These are phyloP conservation scores for Allantophomopsis cytisporea DNA, from an alignment of 2,329 filamentous ascomycete genomes.

Conservation along the genomic window DNA sequence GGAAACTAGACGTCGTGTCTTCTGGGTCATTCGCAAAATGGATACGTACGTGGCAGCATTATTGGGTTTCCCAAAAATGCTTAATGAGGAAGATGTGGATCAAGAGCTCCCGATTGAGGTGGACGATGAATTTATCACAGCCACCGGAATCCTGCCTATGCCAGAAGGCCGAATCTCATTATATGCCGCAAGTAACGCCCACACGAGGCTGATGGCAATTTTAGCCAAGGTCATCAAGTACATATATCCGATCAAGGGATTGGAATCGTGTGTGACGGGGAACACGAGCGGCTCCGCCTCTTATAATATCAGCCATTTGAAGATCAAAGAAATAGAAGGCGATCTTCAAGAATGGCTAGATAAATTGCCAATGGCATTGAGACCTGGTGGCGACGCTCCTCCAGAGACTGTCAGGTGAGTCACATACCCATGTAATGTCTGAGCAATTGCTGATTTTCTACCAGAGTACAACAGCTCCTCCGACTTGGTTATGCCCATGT, in stretches of 20 bases:
- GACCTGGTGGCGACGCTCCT: slow-evolving; percentile 64
- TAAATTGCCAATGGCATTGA: slow-evolving; percentile 59
- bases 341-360: slow-evolving; percentile 52
- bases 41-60: slow-evolving; percentile 58
- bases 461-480: slow-evolving; percentile 57
- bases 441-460: slow-evolving; percentile 11
- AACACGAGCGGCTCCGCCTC: slow-evolving; percentile 27
- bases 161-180: slow-evolving; percentile 41
- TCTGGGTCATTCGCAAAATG: slow-evolving; percentile 57
- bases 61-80: slow-evolving; percentile 50
- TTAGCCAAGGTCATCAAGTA: slow-evolving; percentile 49
- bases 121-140: slow-evolving; percentile 54
- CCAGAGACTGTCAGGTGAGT: slow-evolving; percentile 63
- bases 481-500: slow-evolving; percentile 73
- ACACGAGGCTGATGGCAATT: slow-evolving; percentile 50
- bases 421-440: slow-evolving; percentile 1
- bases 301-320: slow-evolving; percentile 48
- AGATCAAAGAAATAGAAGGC: slow-evolving; percentile 50
- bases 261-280: slow-evolving; percentile 27
- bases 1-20: slow-evolving; percentile 49
- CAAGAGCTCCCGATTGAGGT: slow-evolving; percentile 51
- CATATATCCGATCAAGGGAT: slow-evolving; percentile 49
- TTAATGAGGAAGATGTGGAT: slow-evolving; percentile 52
- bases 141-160: slow-evolving; percentile 37
- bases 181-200: slow-evolving; percentile 52